phyloP scores from a whole-genome alignment of 2,329 filamentous ascomycete species.

The Oidium heveae region DNA sequence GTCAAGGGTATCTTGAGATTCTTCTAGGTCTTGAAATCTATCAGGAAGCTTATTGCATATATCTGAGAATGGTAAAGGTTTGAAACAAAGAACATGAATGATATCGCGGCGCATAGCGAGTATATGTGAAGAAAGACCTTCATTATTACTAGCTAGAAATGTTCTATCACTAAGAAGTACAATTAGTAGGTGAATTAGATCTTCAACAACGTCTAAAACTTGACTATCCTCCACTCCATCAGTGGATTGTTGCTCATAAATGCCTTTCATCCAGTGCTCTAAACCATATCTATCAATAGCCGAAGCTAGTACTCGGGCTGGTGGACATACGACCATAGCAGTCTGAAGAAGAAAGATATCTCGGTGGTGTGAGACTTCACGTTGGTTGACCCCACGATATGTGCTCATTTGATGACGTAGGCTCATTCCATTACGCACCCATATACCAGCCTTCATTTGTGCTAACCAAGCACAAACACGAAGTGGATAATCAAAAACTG shows the following conservation, averaged over 20 bases:
- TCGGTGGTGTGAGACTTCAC: slow-evolving; percentile 81
- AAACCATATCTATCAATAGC: slow-evolving; percentile 84
- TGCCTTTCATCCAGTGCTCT: slow-evolving; percentile 61
- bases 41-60: slow-evolving; percentile 69
- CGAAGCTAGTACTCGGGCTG: slow-evolving; percentile 60
- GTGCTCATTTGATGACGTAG: slow-evolving; percentile 84
- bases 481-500: slow-evolving; percentile 77
- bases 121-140: slow-evolving; percentile 37
- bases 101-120: slow-evolving; percentile 68
- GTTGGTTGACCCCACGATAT: slow-evolving; percentile 68
- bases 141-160: slow-evolving; percentile 43
- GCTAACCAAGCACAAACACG: slow-evolving; percentile 89
- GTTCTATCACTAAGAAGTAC: slow-evolving; percentile 75
- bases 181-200: slow-evolving; percentile 83
- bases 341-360: slow-evolving; percentile 89
- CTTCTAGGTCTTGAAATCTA: slow-evolving; percentile 67
- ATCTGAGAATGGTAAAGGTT: slow-evolving; percentile 83
- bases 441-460: slow-evolving; percentile 96
- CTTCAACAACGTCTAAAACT: slow-evolving; percentile 79
- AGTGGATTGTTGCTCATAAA: slow-evolving; percentile 41
- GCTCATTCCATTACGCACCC: slow-evolving; percentile 94
- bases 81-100: slow-evolving; percentile 84
- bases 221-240: slow-evolving; percentile 65
- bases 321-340: slow-evolving; percentile 64
- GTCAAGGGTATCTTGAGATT: slow-evolving; percentile 62